These are phyloP conservation scores for Pilatotrama ljubarskyi DNA, from an alignment of 768 basidiomycete genomes.

Conservation along the genomic window DNA sequence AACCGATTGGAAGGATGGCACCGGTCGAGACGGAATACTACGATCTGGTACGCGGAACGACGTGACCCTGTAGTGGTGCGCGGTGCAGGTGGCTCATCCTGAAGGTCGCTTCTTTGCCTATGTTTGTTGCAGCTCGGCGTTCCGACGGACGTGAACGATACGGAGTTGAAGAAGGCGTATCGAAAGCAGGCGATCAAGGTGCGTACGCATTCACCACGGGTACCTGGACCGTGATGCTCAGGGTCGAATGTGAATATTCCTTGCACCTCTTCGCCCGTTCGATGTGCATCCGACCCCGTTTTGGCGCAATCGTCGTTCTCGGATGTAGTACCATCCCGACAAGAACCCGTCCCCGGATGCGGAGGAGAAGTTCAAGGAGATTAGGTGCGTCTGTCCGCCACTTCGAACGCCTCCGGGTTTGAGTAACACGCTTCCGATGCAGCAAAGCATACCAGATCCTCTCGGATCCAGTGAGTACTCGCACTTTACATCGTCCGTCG, in stretches of 20 bases:
- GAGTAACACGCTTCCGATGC: slow-evolving; percentile 8
- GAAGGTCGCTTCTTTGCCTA: neutral
- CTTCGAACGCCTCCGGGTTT: neutral
- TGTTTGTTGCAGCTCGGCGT: slow-evolving; percentile 59
- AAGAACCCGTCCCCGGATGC: slow-evolving; percentile 93
- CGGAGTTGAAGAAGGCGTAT: slow-evolving; percentile 91
- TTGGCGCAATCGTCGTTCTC: slow-evolving; percentile 1
- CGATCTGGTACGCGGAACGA: slow-evolving; percentile 59
- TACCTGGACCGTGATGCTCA: neutral
- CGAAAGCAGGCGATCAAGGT: slow-evolving; percentile 94
- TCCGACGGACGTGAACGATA: slow-evolving; percentile 70
- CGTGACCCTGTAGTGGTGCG: neutral
- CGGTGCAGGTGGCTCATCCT: slow-evolving; percentile 6
- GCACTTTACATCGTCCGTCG: neutral
- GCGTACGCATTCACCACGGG: slow-evolving; percentile 15
- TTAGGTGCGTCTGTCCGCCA: slow-evolving; percentile 57
- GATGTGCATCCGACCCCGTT: neutral
- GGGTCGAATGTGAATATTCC: neutral
- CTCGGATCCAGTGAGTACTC: slow-evolving; percentile 67
- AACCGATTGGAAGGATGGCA: slow-evolving; percentile 49
- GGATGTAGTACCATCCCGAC: slow-evolving; percentile 83
- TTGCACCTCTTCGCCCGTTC: neutral
- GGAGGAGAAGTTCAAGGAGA: slow-evolving; percentile 95
- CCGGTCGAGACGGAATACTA: slow-evolving; percentile 92
- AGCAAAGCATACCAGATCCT: slow-evolving; percentile 96